Conservation (phyloP, 495 filamentous ascomycete species). For the Penicillium canariense region DNA sequence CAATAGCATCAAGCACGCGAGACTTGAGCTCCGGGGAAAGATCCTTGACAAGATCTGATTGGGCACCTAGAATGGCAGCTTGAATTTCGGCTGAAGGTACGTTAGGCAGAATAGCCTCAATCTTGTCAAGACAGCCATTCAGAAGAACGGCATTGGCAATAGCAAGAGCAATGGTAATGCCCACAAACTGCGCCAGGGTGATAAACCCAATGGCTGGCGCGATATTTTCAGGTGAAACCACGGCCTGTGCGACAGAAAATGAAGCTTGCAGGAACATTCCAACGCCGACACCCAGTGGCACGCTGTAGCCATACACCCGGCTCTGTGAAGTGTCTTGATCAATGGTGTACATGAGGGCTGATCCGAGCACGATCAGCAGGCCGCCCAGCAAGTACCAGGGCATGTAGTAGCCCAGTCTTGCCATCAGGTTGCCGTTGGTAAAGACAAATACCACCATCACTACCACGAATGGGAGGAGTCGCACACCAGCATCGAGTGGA, state of each 20-base stretch:
- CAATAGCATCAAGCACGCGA: too few relatives aligned
- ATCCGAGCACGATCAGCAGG: conserved; percentile 6
- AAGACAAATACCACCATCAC: conserved; percentile 12
- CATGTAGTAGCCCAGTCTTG: conserved; percentile 9
- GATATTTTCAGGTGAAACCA: neutral
- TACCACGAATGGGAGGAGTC: conserved; percentile 34
- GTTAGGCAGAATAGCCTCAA: too few relatives aligned
- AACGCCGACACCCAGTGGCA: conserved; percentile 49
- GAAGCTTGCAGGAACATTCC: neutral
- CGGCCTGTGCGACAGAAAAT: conserved; percentile 1
- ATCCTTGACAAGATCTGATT: too few relatives aligned
- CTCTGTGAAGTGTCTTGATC: conserved; percentile 23
- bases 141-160: conserved; percentile 1
- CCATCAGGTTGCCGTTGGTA: neutral
- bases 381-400: conserved; percentile 34
- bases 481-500: conserved; percentile 35
- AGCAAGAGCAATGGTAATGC: neutral
- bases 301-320: conserved; percentile 52
- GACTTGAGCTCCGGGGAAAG: too few relatives aligned
- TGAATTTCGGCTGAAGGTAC: neutral
- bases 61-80: neutral
- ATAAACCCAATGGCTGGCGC: neutral
- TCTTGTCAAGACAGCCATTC: neutral
- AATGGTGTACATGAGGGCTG: neutral
- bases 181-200: conserved; percentile 6